Base-by-base conservation (phyloP, 2,329 filamentous ascomycete genomes). In the Truncatella angustata region DNA sequence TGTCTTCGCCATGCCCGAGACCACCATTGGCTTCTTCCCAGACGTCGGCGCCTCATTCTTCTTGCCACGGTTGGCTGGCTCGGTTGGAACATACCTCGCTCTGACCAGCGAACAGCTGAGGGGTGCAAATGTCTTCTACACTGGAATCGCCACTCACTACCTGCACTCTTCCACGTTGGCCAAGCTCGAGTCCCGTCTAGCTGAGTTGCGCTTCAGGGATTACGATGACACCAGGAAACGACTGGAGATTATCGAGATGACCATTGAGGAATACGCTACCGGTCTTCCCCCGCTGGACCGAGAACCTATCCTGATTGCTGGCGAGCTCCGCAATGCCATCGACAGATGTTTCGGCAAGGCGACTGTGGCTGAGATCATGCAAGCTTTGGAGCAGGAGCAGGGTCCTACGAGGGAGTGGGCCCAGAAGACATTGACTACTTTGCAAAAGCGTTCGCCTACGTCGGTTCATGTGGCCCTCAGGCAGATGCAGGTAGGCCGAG, bases 41-140 rank as follows among this genome's bases (percentile, higher is more conserved):
- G 95, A 99, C 65, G 94, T 99, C 45, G 94, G 94, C 55, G 95
- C 88, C 28, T 95, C 90, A 10, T 99, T 97, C 77, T 97, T 97
- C 79, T 78, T 99, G 50, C 90, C 94, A 14, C 82, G 91, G 57
- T 85, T 99, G 78, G 85, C 95, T 63, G 94, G 94, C 46, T 77
- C 85, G 54, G 73, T 96, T 51, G 94, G 94, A 52, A 96, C 90
- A 18, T 99, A 97, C 72, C 85, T 99, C 39, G 94, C 91, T 18
- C 78, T 99, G 57, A 99, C 94, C 6, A 94, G 91, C 66, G 88
- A 93, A 66, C 82, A 84, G 57, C 75, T 99, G 56, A 85, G 80
- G 55, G 94, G 94, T 39, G 87, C 86, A 11, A 90, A 97, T 67
- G 88, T 87, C 49, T 92, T 96, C 65, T 97, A 95, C 73, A 81